A percentile compares a stretch with the other conserved stretches of the same genome.
These are phyloP conservation scores for Zymoseptoria tritici DNA, from an alignment of 2,329 filamentous ascomycete genomes.

Conservation along the genomic window DNA sequence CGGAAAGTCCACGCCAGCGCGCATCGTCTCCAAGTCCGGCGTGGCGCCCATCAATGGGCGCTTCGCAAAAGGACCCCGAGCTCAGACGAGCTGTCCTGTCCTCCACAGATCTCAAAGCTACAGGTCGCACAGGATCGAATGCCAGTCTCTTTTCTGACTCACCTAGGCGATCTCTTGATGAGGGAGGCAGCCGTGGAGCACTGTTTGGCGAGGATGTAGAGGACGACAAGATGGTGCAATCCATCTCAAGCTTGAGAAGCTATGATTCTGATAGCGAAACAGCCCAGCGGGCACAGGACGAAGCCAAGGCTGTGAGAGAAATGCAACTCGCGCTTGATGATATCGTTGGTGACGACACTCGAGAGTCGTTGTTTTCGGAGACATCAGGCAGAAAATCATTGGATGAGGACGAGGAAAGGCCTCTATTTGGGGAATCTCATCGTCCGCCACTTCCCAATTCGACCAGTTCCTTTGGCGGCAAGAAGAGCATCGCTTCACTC, in stretches of 20 bases:
- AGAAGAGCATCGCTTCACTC: slow-evolving; percentile 82
- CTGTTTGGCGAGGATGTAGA: slow-evolving; percentile 69
- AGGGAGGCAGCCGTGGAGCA: slow-evolving; percentile 43
- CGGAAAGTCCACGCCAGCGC: slow-evolving; percentile 8
- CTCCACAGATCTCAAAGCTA: slow-evolving; percentile 50
- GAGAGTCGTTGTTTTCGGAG: slow-evolving; percentile 59
- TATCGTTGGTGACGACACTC: slow-evolving; percentile 71
- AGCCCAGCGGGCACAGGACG: slow-evolving; percentile 48
- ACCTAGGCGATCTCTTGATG: slow-evolving; percentile 64
- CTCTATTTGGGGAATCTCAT: slow-evolving; percentile 12
- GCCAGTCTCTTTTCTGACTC: slow-evolving; percentile 11
- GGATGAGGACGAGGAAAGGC: slow-evolving; percentile 14
- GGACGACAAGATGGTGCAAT: slow-evolving; percentile 66
- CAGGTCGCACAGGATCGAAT: slow-evolving; percentile 9
- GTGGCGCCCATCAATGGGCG: slow-evolving; percentile 18
- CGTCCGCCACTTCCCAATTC: slow-evolving; percentile 7
- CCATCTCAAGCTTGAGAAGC: slow-evolving; percentile 72
- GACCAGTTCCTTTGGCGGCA: slow-evolving; percentile 44
- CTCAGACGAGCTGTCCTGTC: slow-evolving; percentile 54
- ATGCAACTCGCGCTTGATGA: slow-evolving; percentile 88
- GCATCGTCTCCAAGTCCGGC: slow-evolving; percentile 14
- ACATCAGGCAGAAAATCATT: slow-evolving; percentile 52
- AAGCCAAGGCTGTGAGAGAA: slow-evolving; percentile 77
- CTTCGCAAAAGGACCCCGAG: slow-evolving; percentile 34
- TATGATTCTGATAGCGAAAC: slow-evolving; percentile 64